phyloP scores from a whole-genome alignment of 2,329 filamentous ascomycete species.

The Helotiales sp. region DNA sequence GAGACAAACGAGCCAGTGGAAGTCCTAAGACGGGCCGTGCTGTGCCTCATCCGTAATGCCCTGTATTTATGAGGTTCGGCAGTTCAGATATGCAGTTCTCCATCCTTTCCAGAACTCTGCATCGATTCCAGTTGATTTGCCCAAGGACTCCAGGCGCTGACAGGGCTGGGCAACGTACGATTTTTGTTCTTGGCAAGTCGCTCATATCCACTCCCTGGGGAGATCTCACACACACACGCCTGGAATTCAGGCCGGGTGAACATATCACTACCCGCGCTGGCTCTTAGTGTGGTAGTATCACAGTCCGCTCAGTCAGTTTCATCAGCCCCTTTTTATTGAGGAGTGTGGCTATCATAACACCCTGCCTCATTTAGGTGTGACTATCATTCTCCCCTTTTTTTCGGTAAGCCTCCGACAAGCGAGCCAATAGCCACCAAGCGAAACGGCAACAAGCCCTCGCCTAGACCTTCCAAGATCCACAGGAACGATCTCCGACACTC shows the following conservation, averaged over 20 bases:
- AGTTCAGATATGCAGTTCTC: neutral
- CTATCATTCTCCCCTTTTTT: neutral
- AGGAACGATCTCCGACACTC: conserved; percentile 2
- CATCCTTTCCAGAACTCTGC: neutral
- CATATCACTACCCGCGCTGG: neutral
- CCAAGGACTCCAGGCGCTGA: neutral
- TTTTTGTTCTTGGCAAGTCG: neutral
- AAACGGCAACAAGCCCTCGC: conserved; percentile 2
- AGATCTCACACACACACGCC: conserved; percentile 5
- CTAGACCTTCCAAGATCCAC: conserved; percentile 7
- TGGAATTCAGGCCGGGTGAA: neutral
- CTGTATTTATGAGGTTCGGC: neutral
- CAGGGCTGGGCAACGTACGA: neutral
- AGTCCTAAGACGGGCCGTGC: neutral
- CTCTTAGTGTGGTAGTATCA: neutral
- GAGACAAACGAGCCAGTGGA: neutral
- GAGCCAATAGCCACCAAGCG: neutral
- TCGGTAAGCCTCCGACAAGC: neutral
- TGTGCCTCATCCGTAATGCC: neutral
- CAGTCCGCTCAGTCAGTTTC: neutral
- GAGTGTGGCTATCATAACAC: neutral
- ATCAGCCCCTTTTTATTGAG: neutral
- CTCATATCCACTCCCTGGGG: neutral
- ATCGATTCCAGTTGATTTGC: neutral
- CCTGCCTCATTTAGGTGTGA: neutral